phyloP scores from a whole-genome alignment of 352 stramenopile species.

The Stramenopiles sp. region DNA sequence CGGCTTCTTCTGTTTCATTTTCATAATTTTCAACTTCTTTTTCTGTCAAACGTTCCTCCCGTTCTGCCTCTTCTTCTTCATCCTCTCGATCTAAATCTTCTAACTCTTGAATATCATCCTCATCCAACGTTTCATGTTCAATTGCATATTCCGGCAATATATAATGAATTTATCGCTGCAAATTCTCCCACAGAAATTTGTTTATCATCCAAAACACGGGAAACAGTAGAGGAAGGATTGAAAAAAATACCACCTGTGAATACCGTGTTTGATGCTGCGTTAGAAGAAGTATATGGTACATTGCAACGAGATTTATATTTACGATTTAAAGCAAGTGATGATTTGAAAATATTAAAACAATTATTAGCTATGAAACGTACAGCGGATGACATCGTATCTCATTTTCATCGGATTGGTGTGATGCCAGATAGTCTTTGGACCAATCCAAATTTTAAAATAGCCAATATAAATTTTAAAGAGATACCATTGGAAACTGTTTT shows the following conservation, averaged over 20 bases:
- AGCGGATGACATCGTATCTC: background rate
- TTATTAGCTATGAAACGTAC: background rate
- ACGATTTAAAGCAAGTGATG: background rate
- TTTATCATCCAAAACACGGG: background rate
- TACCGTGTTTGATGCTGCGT: background rate
- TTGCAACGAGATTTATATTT: background rate
- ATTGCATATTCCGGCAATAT: too few relatives aligned
- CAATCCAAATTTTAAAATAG: background rate
- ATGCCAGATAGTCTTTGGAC: background rate
- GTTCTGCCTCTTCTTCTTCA: too few relatives aligned
- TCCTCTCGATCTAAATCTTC: too few relatives aligned
- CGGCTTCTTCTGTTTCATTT: too few relatives aligned
- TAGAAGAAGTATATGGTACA: background rate
- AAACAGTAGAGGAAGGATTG: background rate
- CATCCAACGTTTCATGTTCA: too few relatives aligned
- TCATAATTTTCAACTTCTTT: too few relatives aligned
- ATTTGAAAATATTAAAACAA: background rate
- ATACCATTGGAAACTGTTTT: background rate
- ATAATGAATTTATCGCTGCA: background rate
- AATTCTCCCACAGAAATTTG: background rate
- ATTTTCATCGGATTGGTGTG: background rate
- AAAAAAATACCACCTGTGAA: background rate
- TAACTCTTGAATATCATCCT: too few relatives aligned
- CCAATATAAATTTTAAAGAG: background rate
- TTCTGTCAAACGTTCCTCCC: too few relatives aligned